Base-by-base conservation (phyloP, 1,284 basidiomycete genomes). In the Hymenochaete sp. region DNA sequence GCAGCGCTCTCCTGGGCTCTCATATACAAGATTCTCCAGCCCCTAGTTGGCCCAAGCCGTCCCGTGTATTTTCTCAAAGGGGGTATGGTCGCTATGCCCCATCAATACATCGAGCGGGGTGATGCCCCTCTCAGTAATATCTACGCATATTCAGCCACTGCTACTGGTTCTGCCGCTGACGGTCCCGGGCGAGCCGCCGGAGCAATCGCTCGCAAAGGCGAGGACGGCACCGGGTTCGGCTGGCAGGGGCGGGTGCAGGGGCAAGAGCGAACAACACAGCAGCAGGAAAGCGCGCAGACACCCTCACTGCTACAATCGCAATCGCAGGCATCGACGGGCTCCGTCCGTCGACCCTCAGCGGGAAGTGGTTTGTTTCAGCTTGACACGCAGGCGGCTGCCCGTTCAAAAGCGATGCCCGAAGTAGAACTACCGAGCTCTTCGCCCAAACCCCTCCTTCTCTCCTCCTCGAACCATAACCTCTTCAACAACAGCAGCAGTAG, bases 331-430 rank as follows among this genome's bases (percentile, higher is more conserved):
- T n/a, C n/a, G n/a, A n/a, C n/a, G n/a, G n/a, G n/a, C n/a, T n/a
- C n/a, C n/a, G n/a, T n/a, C n/a, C n/a, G n/a, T n/a, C n/a, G n/a
- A n/a, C n/a, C n/a, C n/a, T n/a, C n/a, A n/a, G n/a, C n/a, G n/a
- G n/a, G n/a, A n/a, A n/a, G n/a, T n/a, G 79, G 78, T 2, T 63
- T 84, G 14, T 81, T 77, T 59, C 78, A 80, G 55, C 70, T 84
- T 14, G 75, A 85, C 55, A 83, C 79, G 2, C 64, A 70, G 14
- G 65, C 69, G 18, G 71, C 73, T 4, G 61, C 68, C 21, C 70
- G 69, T 14, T 69, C 72, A 2, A 73, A 69, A 55, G 61, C 62
- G 14, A 63, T 76, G 4, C 72, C 72, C 33, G 74, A 81, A 57
- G 67, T 83, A 31, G 81, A 84, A 54, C 68, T 66, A 24, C 60